These are phyloP conservation scores for Casuarina glauca DNA, from an alignment of 306 rosid species.

Conservation along the genomic window DNA sequence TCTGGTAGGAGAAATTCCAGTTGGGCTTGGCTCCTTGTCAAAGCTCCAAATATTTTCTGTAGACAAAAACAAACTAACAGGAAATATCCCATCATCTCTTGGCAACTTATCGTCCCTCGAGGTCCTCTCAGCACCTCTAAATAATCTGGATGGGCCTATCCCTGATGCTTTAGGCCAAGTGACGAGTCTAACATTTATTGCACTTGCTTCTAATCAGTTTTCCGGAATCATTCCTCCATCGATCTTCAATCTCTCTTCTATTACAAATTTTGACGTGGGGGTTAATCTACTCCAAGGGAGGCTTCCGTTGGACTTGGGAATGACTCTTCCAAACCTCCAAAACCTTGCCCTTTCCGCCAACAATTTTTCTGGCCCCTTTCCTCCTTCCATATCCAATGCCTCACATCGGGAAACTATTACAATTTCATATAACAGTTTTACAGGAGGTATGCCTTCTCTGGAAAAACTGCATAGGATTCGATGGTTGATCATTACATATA, in stretches of 20 bases:
- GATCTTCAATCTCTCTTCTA: neutral
- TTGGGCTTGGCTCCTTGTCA: neutral
- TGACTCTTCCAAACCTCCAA: neutral
- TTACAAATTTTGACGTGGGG: neutral
- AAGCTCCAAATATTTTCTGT: neutral
- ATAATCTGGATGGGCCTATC: neutral
- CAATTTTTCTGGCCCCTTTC: neutral
- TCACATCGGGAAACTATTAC: neutral
- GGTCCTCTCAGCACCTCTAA: neutral
- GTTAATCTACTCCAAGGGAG: neutral
- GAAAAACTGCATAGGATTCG: neutral
- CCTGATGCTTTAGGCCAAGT: neutral
- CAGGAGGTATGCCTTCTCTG: neutral
- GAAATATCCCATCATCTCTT: neutral
- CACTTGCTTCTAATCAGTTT: neutral
- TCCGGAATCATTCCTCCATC: neutral
- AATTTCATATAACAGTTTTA: neutral
- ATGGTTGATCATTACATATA: neutral
- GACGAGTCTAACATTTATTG: neutral
- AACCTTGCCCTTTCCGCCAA: neutral
- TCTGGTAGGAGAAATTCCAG: neutral
- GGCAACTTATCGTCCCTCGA: neutral
- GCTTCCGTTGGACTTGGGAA: neutral
- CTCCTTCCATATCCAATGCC: constrained; percentile 2
- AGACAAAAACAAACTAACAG: neutral